Evolutionary conservation across 108 stramenopile species (phyloP).

Genomic region (Aurantiochytrium sp.): DNA sequence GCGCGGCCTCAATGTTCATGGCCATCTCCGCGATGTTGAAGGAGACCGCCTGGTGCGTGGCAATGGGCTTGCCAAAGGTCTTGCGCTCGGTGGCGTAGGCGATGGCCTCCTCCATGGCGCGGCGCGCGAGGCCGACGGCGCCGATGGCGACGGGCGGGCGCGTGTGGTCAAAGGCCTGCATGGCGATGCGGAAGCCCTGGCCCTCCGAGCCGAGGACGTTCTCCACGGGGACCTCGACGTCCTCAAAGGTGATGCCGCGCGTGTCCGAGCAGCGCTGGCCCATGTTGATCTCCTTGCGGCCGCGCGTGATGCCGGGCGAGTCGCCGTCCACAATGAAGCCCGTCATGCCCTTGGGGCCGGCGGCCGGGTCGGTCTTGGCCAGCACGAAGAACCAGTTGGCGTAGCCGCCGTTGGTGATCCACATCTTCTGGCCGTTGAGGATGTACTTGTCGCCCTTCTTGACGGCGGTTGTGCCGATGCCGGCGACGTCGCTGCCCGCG

Average conservation of each 20-base stretch:
- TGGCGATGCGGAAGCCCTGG: conserved; percentile 45
- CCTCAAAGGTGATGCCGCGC: conserved; percentile 41
- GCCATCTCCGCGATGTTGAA: conserved; percentile 49
- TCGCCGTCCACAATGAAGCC: conserved; percentile 41
- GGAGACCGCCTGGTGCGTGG: conserved; percentile 37
- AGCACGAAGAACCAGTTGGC: conserved; percentile 45
- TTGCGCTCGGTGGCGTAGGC: conserved; percentile 40
- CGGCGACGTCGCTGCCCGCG: conserved; percentile 36
- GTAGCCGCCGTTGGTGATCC: conserved; percentile 41
- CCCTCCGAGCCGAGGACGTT: conserved; percentile 44
- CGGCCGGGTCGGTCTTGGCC: conserved; percentile 39
- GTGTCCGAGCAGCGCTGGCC: conserved; percentile 45
- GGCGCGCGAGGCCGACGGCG: conserved; percentile 43
- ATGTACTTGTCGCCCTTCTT: conserved; percentile 43
- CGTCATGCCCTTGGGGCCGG: conserved; percentile 33
- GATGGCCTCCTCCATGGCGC: conserved; percentile 43
- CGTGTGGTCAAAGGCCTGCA: conserved; percentile 44
- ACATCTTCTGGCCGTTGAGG: conserved; percentile 41
- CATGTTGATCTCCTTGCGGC: conserved; percentile 45
- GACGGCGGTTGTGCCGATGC: conserved; percentile 32
- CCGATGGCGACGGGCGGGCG: conserved; percentile 45
- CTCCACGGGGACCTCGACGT: conserved; percentile 40
- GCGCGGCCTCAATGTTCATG: conserved; percentile 38
- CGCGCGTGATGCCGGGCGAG: conserved; percentile 39
- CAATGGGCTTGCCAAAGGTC: conserved; percentile 41